Evolutionary conservation across 352 stramenopile species (phyloP).

Genomic region (Pythium vanterpoolii): DNA sequence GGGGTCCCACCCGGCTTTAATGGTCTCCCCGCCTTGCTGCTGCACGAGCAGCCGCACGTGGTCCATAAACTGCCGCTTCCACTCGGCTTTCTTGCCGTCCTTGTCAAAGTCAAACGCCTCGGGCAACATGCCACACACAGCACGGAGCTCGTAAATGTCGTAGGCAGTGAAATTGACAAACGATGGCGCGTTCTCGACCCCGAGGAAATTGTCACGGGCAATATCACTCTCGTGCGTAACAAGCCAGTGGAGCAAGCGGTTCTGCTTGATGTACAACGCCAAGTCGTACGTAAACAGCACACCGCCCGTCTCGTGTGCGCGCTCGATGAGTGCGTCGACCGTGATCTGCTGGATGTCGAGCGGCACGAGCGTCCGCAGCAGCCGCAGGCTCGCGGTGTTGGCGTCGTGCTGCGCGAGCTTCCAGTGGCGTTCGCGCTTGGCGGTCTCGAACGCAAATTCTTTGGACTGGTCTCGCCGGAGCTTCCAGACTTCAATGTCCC

Average conservation of each 20-base stretch:
- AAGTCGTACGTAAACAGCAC: constrained; percentile 76
- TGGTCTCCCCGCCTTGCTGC: constrained; percentile 53
- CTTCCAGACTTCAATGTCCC: constrained; percentile 72
- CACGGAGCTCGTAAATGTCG: constrained; percentile 68
- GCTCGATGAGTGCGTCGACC: constrained; percentile 48
- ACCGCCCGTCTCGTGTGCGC: constrained; percentile 17
- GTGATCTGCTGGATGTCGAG: constrained; percentile 56
- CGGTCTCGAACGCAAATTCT: constrained; percentile 52
- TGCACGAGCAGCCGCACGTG: constrained; percentile 50
- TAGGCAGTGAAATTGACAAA: constrained; percentile 69
- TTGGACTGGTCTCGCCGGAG: constrained; percentile 47
- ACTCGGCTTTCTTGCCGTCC: constrained; percentile 60
- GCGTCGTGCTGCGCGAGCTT: constrained; percentile 30
- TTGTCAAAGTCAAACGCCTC: constrained; percentile 73
- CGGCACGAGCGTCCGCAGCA: constrained; percentile 50
- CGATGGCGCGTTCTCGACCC: constrained; percentile 48
- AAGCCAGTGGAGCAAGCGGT: constrained; percentile 73
- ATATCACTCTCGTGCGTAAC: constrained; percentile 73
- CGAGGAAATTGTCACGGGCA: constrained; percentile 64
- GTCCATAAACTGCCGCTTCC: constrained; percentile 60
- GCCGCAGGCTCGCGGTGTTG: constrained; percentile 36
- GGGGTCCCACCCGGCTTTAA: constrained; percentile 67
- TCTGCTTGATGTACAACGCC: constrained; percentile 75
- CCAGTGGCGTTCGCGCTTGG: constrained; percentile 48
- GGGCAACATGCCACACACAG: constrained; percentile 44